Base-by-base conservation (phyloP, 495 filamentous ascomycete species). In the Trichoderma orchidacearum region DNA sequence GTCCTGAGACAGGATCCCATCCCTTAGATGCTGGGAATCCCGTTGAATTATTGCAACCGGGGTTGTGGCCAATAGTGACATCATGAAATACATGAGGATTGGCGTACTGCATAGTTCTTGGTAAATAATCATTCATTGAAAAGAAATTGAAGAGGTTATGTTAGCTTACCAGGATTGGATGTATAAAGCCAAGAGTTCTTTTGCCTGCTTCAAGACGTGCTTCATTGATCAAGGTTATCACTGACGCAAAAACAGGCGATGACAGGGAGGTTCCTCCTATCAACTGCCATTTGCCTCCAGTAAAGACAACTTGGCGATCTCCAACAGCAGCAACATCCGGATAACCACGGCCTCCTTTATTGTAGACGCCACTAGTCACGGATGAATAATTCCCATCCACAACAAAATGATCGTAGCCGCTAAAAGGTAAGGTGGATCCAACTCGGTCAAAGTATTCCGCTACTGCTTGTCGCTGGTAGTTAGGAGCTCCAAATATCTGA, bases 291-390 rank as follows among this genome's bases (percentile, higher is more conserved):
- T 17, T 21, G 1, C 64, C 54, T 15, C 30, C 53, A 7, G 28
- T 75, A 6, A 64, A 38, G 45, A 80, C 68, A 17, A 72, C 62
- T 55, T 84, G 75, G 38, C 79, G 76, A 5, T 76, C 75, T 1
- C 78, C 82, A 18, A 82, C 73, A 25, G 83, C 83, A 3, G 79
- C 66, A 27, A 89, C 75, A 54, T 89, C 85, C 0, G 85, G 84
- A 54, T 79, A 85, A 0, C 73, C 85, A 25, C 85, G 76, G 0
- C 82, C 82, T 7, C 72, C 71, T 8, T 75, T 73, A 60, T 81
- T 80, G 66, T 83, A 85, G 21, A 59, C 48, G 18, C 56, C 54
- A 13, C 32, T 35, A 35, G 5, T 35, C 12, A 35, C 32, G 32
- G 32, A 35, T 35, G 32, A 35, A 35, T 35, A 35, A 31, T 67